phyloP scores from a whole-genome alignment of 352 stramenopile species.

The Phytophthora citrophthora region DNA sequence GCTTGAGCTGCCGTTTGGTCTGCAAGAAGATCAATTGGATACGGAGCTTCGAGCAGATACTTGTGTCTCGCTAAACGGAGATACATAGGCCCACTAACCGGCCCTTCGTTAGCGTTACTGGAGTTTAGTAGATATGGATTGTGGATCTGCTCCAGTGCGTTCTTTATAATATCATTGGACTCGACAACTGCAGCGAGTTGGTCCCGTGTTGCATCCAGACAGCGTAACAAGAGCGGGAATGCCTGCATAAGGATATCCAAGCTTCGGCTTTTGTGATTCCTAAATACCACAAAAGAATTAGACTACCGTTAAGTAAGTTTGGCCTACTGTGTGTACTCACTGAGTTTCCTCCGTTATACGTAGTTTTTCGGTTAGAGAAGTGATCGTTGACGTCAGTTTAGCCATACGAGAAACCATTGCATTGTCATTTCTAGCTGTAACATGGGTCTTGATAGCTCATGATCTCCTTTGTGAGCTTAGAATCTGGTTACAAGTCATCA shows the following conservation, averaged over 20 bases:
- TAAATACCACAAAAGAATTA: conserved; percentile 22
- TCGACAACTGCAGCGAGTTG: conserved; percentile 46
- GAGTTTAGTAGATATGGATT: background rate
- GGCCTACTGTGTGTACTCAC: conserved; percentile 19
- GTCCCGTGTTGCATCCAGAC: conserved; percentile 57
- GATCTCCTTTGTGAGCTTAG: conserved; percentile 17
- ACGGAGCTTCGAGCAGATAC: conserved; percentile 53
- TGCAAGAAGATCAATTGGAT: conserved; percentile 52
- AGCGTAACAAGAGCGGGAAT: conserved; percentile 52
- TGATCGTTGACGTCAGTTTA: conserved; percentile 29
- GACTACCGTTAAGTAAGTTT: background rate
- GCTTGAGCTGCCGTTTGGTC: conserved; percentile 44
- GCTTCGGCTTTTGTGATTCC: conserved; percentile 50
- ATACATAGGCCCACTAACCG: conserved; percentile 25
- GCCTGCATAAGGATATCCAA: conserved; percentile 52
- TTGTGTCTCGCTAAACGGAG: conserved; percentile 53
- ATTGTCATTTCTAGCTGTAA: conserved; percentile 4
- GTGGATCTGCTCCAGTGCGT: conserved; percentile 54
- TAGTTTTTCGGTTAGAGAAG: conserved; percentile 44
- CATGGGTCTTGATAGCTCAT: conserved; percentile 1
- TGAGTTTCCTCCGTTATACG: conserved; percentile 40
- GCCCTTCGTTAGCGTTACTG: conserved; percentile 4
- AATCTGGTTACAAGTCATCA: conserved; percentile 45
- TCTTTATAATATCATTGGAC: conserved; percentile 60
- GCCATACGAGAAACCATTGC: conserved; percentile 12